Conservation (phyloP, 164 flowering plant genomes). For the Hamamelis virginiana region DNA sequence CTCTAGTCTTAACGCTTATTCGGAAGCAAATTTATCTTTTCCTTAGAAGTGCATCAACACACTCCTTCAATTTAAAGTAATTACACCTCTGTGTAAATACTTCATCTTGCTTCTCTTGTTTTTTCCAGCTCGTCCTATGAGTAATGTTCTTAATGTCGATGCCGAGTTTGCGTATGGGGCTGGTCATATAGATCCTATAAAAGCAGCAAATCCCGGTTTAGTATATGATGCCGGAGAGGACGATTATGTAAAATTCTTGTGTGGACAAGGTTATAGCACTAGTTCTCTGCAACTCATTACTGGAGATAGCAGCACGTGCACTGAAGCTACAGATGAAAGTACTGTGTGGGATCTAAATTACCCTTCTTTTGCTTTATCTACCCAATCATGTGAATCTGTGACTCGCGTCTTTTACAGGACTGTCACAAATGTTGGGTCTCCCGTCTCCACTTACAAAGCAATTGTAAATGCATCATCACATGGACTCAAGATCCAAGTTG, state of each 20-base stretch:
- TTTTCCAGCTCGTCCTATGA: conserved; percentile 50
- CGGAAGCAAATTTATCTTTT: too few species aligned
- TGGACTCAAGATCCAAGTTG: conserved; percentile 26
- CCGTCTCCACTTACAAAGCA: conserved; percentile 42
- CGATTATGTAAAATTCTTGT: conserved; percentile 51
- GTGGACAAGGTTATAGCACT: conserved; percentile 45
- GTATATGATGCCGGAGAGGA: conserved; percentile 47
- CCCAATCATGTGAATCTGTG: neutral
- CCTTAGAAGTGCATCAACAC: too few species aligned
- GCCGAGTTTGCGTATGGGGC: conserved; percentile 61
- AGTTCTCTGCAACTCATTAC: conserved; percentile 29
- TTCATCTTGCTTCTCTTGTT: neutral
- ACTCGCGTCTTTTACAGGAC: conserved; percentile 39
- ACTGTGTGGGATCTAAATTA: conserved; percentile 57
- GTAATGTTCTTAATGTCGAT: conserved; percentile 23
- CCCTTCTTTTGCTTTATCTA: conserved; percentile 46
- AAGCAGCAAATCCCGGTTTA: conserved; percentile 53
- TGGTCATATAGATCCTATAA: conserved; percentile 52
- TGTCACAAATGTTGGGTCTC: conserved; percentile 66
- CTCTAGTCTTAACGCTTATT: too few species aligned
- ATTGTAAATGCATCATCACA: conserved; percentile 15
- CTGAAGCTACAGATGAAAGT: conserved; percentile 23
- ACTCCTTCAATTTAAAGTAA: too few species aligned
- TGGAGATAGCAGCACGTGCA: conserved; percentile 39
- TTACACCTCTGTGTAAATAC: too few species aligned